Evolutionary conservation across 345 rosid genomes (phyloP).

Genomic region (Citrus sinensis): DNA sequence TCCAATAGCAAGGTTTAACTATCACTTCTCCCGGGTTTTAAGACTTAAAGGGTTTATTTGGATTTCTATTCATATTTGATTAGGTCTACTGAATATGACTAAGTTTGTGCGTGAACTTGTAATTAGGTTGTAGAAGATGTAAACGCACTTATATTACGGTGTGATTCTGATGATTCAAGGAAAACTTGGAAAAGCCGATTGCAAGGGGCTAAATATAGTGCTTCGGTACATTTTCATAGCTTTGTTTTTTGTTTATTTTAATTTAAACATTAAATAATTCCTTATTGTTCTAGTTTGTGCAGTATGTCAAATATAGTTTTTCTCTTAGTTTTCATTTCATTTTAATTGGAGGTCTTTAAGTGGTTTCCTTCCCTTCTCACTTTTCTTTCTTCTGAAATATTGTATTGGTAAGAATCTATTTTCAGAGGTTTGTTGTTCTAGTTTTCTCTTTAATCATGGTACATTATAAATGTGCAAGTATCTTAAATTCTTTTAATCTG

Average conservation of each 20-base stretch:
- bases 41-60: slow-evolving; percentile 2
- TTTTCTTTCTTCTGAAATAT: neutral
- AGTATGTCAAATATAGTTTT: neutral
- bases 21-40: slow-evolving; percentile 13
- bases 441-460: neutral
- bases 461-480: neutral
- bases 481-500: neutral
- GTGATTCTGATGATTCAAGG: slow-evolving; percentile 66
- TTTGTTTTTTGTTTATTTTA: neutral
- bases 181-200: slow-evolving; percentile 81
- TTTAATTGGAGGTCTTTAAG: neutral
- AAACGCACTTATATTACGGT: slow-evolving; percentile 64
- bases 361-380: too few species aligned
- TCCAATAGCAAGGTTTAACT: slow-evolving; percentile 51
- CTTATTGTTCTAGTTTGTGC: neutral
- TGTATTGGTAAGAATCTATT: neutral
- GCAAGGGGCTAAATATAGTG: slow-evolving; percentile 85
- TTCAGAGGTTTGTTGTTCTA: neutral
- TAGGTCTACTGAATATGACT: slow-evolving; percentile 11
- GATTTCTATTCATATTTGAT: slow-evolving; percentile 6
- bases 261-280: neutral
- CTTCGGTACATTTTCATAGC: slow-evolving; percentile 54
- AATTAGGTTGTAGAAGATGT: slow-evolving; percentile 80
- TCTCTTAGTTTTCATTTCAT: neutral
- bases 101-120: slow-evolving; percentile 10